Conservation (phyloP, 805 yeast species). For the Pichia rugopelliculosa region DNA sequence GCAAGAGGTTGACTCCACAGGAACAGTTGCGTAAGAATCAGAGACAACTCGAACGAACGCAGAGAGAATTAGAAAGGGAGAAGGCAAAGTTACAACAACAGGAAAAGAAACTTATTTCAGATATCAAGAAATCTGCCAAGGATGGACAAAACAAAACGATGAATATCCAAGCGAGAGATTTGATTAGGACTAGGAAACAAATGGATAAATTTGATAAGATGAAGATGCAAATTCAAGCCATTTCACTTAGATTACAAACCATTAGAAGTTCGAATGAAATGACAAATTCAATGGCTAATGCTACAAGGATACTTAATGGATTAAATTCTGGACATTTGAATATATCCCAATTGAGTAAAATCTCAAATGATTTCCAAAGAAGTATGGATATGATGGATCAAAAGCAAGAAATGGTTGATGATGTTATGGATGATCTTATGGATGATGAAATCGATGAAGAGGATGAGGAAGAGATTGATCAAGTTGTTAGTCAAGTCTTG, state of each 20-base stretch:
- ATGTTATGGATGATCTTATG: constrained; percentile 94
- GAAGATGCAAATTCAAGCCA: constrained; percentile 95
- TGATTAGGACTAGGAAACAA: constrained; percentile 79
- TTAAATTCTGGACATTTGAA: constrained; percentile 83
- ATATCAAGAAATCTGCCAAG: constrained; percentile 88
- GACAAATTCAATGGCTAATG: constrained; percentile 92
- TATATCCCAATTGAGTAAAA: constrained; percentile 77
- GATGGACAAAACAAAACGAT: constrained; percentile 83
- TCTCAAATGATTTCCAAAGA: constrained; percentile 91
- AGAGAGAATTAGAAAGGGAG: constrained; percentile 87
- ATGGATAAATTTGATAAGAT: constrained; percentile 83
- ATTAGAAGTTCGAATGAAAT: constrained; percentile 92
- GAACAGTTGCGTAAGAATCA: constrained; percentile 93
- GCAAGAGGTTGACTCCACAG: constrained; percentile 88
- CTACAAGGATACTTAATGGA: constrained; percentile 73
- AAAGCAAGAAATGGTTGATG: constrained; percentile 98
- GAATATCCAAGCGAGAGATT: constrained; percentile 91
- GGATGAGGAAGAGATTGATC: constrained; percentile 80
- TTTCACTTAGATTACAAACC: constrained; percentile 82
- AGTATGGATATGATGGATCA: constrained; percentile 97
- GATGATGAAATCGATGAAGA: constrained; percentile 81
- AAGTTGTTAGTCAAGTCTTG: constrained; percentile 80
- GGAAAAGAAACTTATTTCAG: constrained; percentile 79
- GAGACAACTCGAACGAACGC: constrained; percentile 89
- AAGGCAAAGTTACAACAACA: constrained; percentile 79